Evolutionary conservation across 306 rosid species (phyloP).

Genomic region (Sphenostylis stenocarpa): DNA sequence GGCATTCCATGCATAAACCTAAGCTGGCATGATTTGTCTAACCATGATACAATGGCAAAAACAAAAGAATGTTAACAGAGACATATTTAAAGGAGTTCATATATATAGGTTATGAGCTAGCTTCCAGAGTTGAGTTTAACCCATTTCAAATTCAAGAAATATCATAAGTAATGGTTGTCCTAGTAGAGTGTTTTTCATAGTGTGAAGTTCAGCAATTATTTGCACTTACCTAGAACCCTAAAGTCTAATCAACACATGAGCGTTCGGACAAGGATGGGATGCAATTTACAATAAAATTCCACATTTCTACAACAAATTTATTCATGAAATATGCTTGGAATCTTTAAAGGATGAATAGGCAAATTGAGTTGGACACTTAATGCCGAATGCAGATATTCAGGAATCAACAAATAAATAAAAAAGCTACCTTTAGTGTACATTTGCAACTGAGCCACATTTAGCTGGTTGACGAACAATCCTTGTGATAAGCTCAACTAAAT

Average conservation of each 20-base stretch:
- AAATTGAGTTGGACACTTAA: conserved; percentile 2
- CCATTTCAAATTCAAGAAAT: neutral
- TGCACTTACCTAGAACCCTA: neutral
- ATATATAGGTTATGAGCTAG: too few species aligned
- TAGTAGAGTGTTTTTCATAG: neutral
- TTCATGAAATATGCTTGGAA: conserved; percentile 17
- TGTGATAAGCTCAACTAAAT: conserved; percentile 64
- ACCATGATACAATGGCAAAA: conserved; percentile 25
- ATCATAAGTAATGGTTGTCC: conserved; percentile 5
- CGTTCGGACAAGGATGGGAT: neutral
- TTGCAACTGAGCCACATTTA: conserved; percentile 46
- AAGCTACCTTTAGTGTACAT: conserved; percentile 61
- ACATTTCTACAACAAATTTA: conserved; percentile 9
- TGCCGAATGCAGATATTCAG: conserved; percentile 21
- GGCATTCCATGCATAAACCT: conserved; percentile 45
- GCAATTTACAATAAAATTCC: neutral
- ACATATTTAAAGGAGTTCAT: conserved; percentile 23
- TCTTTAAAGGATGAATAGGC: conserved; percentile 15
- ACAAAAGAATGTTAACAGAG: conserved; percentile 33
- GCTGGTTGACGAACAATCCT: conserved; percentile 43
- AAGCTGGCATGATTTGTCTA: conserved; percentile 55
- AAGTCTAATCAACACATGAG: neutral
- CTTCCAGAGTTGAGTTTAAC: too few species aligned
- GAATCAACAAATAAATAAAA: conserved; percentile 32
- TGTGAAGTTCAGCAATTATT: conserved; percentile 17